Evolutionary conservation across 345 rosid genomes (phyloP), one percentile per base, ranked within the genome.

Genomic region (Schrenkiella parvula): DNA sequence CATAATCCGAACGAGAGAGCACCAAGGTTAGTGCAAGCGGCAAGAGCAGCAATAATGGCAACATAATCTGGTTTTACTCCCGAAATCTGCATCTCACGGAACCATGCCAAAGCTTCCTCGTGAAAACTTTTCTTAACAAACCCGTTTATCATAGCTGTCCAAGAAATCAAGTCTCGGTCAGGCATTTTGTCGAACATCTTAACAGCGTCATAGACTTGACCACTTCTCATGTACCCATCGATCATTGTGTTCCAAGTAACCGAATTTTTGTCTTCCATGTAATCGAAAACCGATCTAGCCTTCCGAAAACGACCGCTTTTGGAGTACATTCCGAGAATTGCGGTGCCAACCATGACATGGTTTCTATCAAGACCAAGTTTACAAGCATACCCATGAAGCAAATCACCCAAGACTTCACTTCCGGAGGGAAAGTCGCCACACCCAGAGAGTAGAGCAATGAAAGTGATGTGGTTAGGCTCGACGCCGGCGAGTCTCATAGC

Each of bases 111-210:
- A 4, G 97, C 96, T 71, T 85, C 82, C 44, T 83, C 85, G 12
- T 66, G 46, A 12, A 68, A 58, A 14, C 89, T 88, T 46, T 58
- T 82, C 79, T 73, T 83, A 39, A 77, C 83, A 74, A 87, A 84
- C 53, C 97, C 97, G 75, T 85, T 85, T 52, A 93, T 79, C 85
- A 90, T 64, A 22, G 84, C 85, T 3, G 93, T 90, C 98, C 96
- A 90, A 32, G 93, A 82, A 54, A 90, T 71, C 19, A 81, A 83
- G 64, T 81, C 77, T 76, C 82, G 74, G 1, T 69, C 71, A 58
- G 93, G 93, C 88, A 85, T 87, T 80, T 57, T 66, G 70, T 83
- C 89, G 58, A 90, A 90, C 82, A 87, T 0, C 48, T 73, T 67
- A 5, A 73, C 55, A 1, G 96, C 98, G 25, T 43, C 64, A 6